phyloP scores from a whole-genome alignment of 805 yeast species.

The Candida easanensis region DNA sequence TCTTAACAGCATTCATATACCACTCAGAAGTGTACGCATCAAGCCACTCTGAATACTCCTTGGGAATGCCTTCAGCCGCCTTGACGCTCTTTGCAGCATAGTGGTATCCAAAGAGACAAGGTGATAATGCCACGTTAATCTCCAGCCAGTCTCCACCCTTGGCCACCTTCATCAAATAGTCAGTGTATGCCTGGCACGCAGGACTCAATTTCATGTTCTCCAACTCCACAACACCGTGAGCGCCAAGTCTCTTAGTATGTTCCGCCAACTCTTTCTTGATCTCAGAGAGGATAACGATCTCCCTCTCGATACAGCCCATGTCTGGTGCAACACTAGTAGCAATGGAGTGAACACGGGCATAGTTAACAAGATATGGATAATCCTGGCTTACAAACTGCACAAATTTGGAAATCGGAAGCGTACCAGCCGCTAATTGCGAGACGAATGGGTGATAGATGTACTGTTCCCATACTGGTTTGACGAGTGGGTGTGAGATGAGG shows the following conservation, averaged over 20 bases:
- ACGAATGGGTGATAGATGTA: constrained; percentile 67
- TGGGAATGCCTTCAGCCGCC: constrained; percentile 29
- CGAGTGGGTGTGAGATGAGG: constrained; percentile 53
- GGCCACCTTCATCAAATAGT: constrained; percentile 55
- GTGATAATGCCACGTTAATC: constrained; percentile 65
- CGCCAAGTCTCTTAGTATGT: constrained; percentile 50
- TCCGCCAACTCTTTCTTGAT: constrained; percentile 53
- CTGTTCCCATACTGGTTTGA: constrained; percentile 51
- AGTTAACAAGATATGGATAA: constrained; percentile 64
- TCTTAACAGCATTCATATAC: constrained; percentile 49
- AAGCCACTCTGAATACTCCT: constrained; percentile 50
- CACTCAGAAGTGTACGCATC: constrained; percentile 57
- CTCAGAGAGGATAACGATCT: constrained; percentile 47
- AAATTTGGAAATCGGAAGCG: constrained; percentile 49
- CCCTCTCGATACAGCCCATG: constrained; percentile 46
- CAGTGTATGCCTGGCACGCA: constrained; percentile 60
- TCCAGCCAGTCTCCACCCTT: constrained; percentile 57
- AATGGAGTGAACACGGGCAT: constrained; percentile 61
- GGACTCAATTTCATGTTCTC: constrained; percentile 45
- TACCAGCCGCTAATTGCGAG: constrained; percentile 46
- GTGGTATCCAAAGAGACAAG: constrained; percentile 69
- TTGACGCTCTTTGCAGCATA: constrained; percentile 42
- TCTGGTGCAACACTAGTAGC: constrained; percentile 63
- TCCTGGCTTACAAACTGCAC: constrained; percentile 55
- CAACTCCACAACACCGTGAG: constrained; percentile 40